A percentile compares a stretch with the other conserved stretches of the same genome.
Conservation (phyloP, 495 filamentous ascomycete species). For the Penicillium daleae region DNA sequence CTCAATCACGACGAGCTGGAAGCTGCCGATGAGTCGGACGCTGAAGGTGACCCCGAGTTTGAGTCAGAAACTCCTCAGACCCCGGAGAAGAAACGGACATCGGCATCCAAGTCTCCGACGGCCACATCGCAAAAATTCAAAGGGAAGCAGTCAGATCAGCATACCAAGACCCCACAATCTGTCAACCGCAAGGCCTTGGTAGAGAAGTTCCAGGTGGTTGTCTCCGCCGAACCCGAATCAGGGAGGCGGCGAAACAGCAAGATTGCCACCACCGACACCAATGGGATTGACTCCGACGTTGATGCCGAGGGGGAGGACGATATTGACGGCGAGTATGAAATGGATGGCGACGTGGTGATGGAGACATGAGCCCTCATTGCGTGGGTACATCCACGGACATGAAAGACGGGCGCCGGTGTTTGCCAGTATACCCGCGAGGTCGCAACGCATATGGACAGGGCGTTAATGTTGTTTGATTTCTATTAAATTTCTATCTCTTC, state of each 20-base stretch:
- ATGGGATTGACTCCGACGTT: slow-evolving; percentile 28
- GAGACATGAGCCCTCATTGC: slow-evolving; percentile 33
- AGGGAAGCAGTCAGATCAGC: slow-evolving; percentile 20
- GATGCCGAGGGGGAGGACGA: slow-evolving; percentile 41
- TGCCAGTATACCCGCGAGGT: slow-evolving; percentile 9
- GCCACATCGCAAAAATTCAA: slow-evolving; percentile 30
- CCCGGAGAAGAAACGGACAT: slow-evolving; percentile 22
- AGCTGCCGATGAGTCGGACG: slow-evolving; percentile 17
- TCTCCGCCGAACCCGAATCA: slow-evolving; percentile 35
- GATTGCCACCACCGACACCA: slow-evolving; percentile 17
- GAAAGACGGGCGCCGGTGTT: not conserved
- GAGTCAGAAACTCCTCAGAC: slow-evolving; percentile 21
- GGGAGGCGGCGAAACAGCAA: slow-evolving; percentile 11
- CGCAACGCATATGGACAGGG: slow-evolving; percentile 32
- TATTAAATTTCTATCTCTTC: slow-evolving; percentile 17
- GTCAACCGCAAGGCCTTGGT: slow-evolving; percentile 44
- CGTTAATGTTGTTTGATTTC: slow-evolving; percentile 23
- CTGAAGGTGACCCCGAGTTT: not conserved
- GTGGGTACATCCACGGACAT: slow-evolving; percentile 5
- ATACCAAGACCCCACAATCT: slow-evolving; percentile 34
- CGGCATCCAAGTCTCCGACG: slow-evolving; percentile 22
- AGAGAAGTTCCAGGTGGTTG: slow-evolving; percentile 44
- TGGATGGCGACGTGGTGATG: slow-evolving; percentile 46
- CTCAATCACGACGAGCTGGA: slow-evolving; percentile 27
- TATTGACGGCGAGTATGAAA: slow-evolving; percentile 37